Conservation (phyloP, 257 asterid genomes). For the Ophiorrhiza pumila region DNA sequence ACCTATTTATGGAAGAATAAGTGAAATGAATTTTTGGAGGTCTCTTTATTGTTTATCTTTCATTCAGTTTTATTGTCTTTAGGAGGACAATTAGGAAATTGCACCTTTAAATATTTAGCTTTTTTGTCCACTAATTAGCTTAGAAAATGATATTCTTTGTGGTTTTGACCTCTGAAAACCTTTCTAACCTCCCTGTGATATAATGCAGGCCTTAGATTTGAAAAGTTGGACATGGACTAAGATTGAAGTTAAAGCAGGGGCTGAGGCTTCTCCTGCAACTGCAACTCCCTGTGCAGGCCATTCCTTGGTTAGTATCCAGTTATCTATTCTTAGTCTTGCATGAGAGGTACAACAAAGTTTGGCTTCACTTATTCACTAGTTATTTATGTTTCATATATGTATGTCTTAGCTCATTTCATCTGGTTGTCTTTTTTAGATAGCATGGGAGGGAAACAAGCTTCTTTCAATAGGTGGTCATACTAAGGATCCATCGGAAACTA, state of each 20-base stretch:
- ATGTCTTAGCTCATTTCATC: constrained; percentile 18
- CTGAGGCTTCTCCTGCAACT: constrained; percentile 31
- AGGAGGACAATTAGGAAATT: neutral
- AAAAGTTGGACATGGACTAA: constrained; percentile 91
- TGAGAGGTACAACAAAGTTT: constrained; percentile 2
- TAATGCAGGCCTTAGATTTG: constrained; percentile 64
- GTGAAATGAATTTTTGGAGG: neutral
- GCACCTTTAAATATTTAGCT: neutral
- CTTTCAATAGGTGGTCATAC: constrained; percentile 91
- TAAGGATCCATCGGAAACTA: constrained; percentile 75
- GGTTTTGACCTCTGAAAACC: neutral
- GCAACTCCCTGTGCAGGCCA: constrained; percentile 82
- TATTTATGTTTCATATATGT: neutral
- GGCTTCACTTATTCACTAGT: neutral
- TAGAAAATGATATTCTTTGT: neutral
- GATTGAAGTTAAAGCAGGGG: constrained; percentile 58
- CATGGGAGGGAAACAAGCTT: constrained; percentile 91
- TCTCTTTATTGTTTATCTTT: neutral
- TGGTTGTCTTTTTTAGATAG: constrained; percentile 48
- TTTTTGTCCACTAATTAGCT: neutral
- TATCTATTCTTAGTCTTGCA: constrained; percentile 2
- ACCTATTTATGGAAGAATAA: neutral
- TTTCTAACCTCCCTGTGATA: constrained; percentile 21
- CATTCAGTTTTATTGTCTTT: neutral
- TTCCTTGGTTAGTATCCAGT: constrained; percentile 67